Conservation (phyloP, 305 asterid species). For the Solanum hybrid region DNA sequence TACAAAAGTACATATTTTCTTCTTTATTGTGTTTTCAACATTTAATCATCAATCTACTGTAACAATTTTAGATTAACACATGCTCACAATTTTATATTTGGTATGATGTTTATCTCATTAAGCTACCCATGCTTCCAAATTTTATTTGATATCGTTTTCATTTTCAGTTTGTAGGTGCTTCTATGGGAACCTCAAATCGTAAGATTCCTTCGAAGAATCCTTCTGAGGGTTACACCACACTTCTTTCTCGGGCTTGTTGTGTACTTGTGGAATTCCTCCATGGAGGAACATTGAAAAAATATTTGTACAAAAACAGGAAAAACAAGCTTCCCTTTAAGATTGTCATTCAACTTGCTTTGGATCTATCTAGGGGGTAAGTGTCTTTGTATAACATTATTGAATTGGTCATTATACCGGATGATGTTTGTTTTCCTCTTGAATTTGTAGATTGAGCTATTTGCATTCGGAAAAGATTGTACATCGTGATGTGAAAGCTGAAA, state of each 20-base stretch:
- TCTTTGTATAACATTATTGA: background rate
- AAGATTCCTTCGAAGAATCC: constrained; percentile 79
- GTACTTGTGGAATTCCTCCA: constrained; percentile 69
- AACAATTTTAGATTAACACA: background rate
- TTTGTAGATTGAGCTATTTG: constrained; percentile 63
- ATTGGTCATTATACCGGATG: background rate
- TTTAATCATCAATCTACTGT: background rate
- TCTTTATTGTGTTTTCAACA: background rate
- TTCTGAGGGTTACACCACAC: constrained; percentile 48
- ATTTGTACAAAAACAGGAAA: constrained; percentile 53
- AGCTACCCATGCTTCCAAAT: background rate
- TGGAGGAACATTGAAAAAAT: constrained; percentile 65
- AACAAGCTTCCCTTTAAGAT: constrained; percentile 60
- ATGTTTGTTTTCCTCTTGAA: background rate
- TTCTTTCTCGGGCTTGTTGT: constrained; percentile 72
- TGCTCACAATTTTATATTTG: background rate
- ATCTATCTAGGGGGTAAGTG: constrained; percentile 65
- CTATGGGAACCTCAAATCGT: constrained; percentile 80
- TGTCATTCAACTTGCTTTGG: constrained; percentile 75
- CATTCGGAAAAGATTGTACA: constrained; percentile 70
- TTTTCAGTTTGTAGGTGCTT: constrained; percentile 72
- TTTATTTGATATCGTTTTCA: background rate
- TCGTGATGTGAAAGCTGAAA: constrained; percentile 78
- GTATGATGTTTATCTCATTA: background rate
- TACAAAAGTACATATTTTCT: background rate